A percentile compares a stretch with the other conserved stretches of the same genome.
Evolutionary conservation across 805 yeast species (phyloP).

Genomic region (Candida anglica): DNA sequence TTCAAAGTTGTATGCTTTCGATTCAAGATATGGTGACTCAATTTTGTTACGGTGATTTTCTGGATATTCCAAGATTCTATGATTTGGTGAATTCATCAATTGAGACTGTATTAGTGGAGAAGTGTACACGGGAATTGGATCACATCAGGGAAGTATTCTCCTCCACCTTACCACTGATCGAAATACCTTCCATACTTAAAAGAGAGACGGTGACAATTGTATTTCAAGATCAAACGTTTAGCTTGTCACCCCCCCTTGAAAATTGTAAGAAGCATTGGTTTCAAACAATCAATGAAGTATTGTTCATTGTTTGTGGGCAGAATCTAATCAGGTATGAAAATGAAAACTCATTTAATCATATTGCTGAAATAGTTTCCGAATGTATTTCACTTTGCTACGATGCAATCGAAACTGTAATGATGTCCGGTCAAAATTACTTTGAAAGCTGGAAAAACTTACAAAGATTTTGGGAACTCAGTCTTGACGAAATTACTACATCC

Average conservation of each 20-base stretch:
- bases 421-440: conserved; percentile 32
- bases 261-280: conserved; percentile 27
- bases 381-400: not conserved
- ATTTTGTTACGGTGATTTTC: conserved; percentile 14
- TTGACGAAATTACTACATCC: conserved; percentile 23
- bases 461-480: conserved; percentile 49
- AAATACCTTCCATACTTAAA: no score
- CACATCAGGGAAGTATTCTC: not conserved
- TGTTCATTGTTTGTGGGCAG: conserved; percentile 17
- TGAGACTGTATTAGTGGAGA: conserved; percentile 12
- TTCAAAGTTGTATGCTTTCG: conserved; percentile 8
- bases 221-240: conserved; percentile 33
- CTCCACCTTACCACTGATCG: no score
- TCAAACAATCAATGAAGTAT: conserved; percentile 10
- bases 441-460: conserved; percentile 54
- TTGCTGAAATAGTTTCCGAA: conserved; percentile 4
- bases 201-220: no score
- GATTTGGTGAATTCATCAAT: conserved; percentile 21
- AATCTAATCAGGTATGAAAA: not conserved
- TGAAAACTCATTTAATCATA: not conserved
- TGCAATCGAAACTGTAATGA: conserved; percentile 27
- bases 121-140: conserved; percentile 6
- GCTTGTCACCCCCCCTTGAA: conserved; percentile 38
- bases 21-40: conserved; percentile 12
- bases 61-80: conserved; percentile 14